These are phyloP conservation scores for Saccharomycopsis olivae DNA, from an alignment of 805 yeast species.

Conservation along the genomic window DNA sequence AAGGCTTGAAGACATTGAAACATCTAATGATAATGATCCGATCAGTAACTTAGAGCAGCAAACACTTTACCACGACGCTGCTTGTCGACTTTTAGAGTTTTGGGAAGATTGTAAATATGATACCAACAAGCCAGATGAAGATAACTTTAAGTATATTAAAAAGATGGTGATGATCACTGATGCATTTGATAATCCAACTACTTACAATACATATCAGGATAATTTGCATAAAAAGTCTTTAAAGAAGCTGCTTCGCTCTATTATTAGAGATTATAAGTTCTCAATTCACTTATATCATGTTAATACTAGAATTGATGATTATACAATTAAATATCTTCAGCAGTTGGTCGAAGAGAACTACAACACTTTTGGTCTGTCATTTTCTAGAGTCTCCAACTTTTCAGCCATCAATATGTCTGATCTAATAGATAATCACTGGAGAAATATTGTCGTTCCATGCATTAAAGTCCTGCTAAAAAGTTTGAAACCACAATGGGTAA, in stretches of 20 bases:
- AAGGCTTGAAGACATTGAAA: constrained; percentile 1
- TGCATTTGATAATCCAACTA: constrained; percentile 1
- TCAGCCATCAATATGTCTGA: constrained; percentile 3
- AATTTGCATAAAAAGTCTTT: constrained; percentile 6
- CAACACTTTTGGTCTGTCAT: constrained; percentile 11
- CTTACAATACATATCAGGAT: not conserved
- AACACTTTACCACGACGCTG: constrained; percentile 11
- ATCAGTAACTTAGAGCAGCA: constrained; percentile 14
- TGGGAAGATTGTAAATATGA: constrained; percentile 16
- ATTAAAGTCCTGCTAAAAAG: constrained; percentile 8
- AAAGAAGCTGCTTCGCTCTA: too few species aligned
- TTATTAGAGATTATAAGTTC: constrained; percentile 10
- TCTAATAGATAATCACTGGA: constrained; percentile 4
- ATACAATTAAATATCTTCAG: constrained; percentile 6
- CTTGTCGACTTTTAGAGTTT: constrained; percentile 11
- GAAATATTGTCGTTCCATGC: constrained; percentile 12
- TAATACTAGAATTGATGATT: constrained; percentile 4
- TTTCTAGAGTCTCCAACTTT: constrained; percentile 4
- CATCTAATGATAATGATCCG: not conserved
- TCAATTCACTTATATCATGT: constrained; percentile 8
- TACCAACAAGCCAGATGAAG: not conserved
- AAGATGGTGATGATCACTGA: constrained; percentile 14
- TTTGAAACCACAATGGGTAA: constrained; percentile 5
- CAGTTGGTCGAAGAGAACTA: constrained; percentile 9
- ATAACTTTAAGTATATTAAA: constrained; percentile 6